Percentiles rank a stretch among this genome's conserved stretches.
These are phyloP conservation scores for Adiantum capillusveneris DNA, from an alignment of 75 land plant species.

Conservation along the genomic window DNA sequence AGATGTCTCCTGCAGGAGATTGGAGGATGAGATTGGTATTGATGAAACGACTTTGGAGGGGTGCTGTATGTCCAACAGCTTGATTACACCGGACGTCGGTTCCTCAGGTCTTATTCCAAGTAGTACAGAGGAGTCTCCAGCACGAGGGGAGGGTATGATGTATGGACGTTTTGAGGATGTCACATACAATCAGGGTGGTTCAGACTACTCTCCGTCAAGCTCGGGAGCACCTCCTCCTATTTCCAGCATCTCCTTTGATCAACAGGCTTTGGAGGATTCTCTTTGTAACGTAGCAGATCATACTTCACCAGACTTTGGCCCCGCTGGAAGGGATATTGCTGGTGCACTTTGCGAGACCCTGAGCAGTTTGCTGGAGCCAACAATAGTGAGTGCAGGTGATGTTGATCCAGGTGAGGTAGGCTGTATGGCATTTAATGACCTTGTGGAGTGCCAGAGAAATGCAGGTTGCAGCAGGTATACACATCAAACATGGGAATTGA, in stretches of 20 bases:
- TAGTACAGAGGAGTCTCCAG: constrained; percentile 8
- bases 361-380: too few species aligned
- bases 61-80: too few species aligned
- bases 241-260: constrained; percentile 29
- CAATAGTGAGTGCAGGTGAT: too few species aligned
- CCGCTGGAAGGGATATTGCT: constrained; percentile 26
- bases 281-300: constrained; percentile 26
- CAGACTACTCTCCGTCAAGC: constrained; percentile 22
- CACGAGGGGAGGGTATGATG: constrained; percentile 32
- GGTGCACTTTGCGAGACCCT: constrained; percentile 12
- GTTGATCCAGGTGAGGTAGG: constrained; percentile 5
- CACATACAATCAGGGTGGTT: constrained; percentile 23
- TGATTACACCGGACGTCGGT: neutral
- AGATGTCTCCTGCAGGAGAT: too few species aligned
- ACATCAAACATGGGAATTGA: constrained; percentile 3
- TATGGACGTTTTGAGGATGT: constrained; percentile 53
- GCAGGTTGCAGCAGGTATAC: constrained; percentile 2
- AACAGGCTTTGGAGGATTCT: constrained; percentile 17
- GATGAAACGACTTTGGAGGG: neutral
- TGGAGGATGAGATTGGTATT: neutral
- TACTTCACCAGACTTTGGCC: constrained; percentile 35
- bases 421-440: constrained; percentile 14
- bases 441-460: constrained; percentile 7
- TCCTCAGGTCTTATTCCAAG: neutral
- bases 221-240: constrained; percentile 18